These are phyloP conservation scores for Setaria italica DNA, from an alignment of 202 grass and related monocot species.

Conservation along the genomic window DNA sequence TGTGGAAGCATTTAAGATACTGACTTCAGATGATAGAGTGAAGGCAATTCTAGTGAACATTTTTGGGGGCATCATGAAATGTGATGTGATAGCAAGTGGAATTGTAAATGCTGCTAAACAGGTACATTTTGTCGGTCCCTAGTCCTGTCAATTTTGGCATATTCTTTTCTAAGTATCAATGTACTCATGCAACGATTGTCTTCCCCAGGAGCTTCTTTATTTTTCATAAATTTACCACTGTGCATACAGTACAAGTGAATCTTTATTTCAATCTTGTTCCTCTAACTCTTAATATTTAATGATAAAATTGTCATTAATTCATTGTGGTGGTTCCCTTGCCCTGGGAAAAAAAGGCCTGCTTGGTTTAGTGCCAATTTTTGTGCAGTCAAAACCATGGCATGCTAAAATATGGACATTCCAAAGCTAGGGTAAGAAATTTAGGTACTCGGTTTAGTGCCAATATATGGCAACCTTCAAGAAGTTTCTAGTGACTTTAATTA, in stretches of 20 bases:
- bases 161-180: not conserved
- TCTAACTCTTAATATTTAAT: not conserved
- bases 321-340: not conserved
- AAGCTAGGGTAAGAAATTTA: no score
- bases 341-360: no score
- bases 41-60: conserved; percentile 99
- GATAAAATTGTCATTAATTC: not conserved
- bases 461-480: no score
- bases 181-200: not conserved
- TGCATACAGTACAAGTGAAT: not conserved
- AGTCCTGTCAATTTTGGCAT: not conserved
- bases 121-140: conserved; percentile 40
- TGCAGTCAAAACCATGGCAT: no score
- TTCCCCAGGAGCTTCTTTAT: not conserved
- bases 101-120: conserved; percentile 98
- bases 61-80: conserved; percentile 99
- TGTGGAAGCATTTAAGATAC: conserved; percentile 99
- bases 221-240: not conserved
- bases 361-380: no score
- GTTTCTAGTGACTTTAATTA: no score
- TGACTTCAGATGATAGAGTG: conserved; percentile 98
- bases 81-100: conserved; percentile 97
- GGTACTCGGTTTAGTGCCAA: no score
- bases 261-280: conserved; percentile 24
- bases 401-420: no score